phyloP scores from a whole-genome alignment of 139 green algal genomes.

The Closterium sp. region DNA sequence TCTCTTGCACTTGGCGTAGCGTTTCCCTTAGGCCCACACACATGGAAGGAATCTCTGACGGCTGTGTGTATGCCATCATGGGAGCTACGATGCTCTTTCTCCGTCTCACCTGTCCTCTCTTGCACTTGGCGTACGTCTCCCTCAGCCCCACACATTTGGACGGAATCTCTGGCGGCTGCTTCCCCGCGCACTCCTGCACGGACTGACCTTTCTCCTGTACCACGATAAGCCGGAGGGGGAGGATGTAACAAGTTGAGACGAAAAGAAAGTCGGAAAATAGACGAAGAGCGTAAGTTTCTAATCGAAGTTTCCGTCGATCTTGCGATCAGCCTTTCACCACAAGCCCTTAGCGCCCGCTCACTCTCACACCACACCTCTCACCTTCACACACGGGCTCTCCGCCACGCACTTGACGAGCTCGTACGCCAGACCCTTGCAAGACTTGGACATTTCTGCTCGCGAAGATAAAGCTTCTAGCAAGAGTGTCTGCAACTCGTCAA shows the following conservation, averaged over 20 bases:
- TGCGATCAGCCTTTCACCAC: no score
- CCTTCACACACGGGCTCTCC: conserved; percentile 40
- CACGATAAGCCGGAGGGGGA: no score
- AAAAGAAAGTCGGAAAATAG: not conserved
- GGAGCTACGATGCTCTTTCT: no score
- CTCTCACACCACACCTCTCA: not conserved
- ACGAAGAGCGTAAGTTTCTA: no score
- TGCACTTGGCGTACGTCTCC: conserved; percentile 24
- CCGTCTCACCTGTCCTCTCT: conserved; percentile 17
- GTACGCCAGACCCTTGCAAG: conserved; percentile 33
- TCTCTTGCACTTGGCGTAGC: no score
- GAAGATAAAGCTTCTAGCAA: not conserved
- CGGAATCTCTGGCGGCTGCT: conserved; percentile 1
- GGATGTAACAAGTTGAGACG: not conserved
- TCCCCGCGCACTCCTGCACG: conserved; percentile 12
- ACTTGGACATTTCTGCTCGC: conserved; percentile 24
- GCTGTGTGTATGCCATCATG: no score
- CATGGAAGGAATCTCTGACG: no score
- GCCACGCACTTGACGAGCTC: conserved; percentile 40
- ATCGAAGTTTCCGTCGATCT: no score
- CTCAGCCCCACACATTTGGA: conserved; percentile 10
- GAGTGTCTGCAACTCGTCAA: no score
- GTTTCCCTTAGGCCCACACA: no score
- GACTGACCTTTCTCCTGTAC: not conserved
- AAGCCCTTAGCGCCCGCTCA: no score